Evolutionary conservation across 495 filamentous ascomycete genomes (phyloP).

Genomic region (Tuber borchii): DNA sequence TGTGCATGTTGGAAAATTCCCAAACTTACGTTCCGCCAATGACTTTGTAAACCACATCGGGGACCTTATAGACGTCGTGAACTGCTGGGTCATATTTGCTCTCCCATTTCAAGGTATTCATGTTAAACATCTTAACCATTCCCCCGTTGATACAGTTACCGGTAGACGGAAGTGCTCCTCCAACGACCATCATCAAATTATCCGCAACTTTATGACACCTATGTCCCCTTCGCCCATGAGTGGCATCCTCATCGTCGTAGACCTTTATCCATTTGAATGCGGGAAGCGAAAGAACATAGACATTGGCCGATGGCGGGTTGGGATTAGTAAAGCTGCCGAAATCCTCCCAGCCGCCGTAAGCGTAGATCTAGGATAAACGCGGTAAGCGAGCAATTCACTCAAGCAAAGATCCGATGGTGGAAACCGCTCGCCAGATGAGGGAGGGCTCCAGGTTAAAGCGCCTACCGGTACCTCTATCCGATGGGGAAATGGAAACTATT

Average conservation of each 20-base stretch:
- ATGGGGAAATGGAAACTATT: not conserved
- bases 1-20: not conserved
- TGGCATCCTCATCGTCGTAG: conserved; percentile 44
- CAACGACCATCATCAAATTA: conserved; percentile 67
- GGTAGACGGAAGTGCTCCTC: conserved; percentile 46
- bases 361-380: conserved; percentile 56
- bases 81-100: conserved; percentile 54
- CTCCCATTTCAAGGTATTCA: conserved; percentile 55
- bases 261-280: conserved; percentile 70
- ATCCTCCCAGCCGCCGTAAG: conserved; percentile 58
- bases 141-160: conserved; percentile 51
- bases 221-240: conserved; percentile 56
- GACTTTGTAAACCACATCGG: conserved; percentile 49
- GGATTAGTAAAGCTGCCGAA: conserved; percentile 3
- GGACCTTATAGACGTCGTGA: conserved; percentile 58
- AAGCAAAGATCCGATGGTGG: conserved; percentile 45
- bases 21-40: conserved; percentile 57
- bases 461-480: not conserved
- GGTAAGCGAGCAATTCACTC: conserved; percentile 34
- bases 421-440: not conserved
- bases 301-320: conserved; percentile 45
- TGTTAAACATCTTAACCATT: conserved; percentile 58
- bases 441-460: not conserved
- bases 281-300: conserved; percentile 68
- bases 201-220: conserved; percentile 62